These are phyloP conservation scores for Coniochaeta sp. DNA, from an alignment of 2,329 filamentous ascomycete species.

Conservation along the genomic window DNA sequence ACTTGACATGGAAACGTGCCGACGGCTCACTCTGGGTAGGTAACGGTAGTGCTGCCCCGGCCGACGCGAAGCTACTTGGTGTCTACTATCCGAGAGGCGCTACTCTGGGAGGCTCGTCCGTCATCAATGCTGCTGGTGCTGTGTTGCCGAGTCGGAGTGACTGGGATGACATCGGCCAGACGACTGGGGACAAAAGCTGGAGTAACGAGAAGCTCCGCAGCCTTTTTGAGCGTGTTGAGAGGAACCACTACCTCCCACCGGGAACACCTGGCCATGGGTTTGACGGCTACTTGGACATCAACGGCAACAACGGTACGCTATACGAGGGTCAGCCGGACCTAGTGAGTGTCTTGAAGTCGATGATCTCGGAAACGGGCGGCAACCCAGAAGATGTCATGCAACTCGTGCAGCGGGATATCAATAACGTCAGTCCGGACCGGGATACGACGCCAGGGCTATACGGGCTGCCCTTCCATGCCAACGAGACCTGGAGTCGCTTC, in stretches of 20 bases:
- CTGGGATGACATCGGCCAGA: constrained; percentile 18
- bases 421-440: constrained; percentile 11
- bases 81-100: constrained; percentile 30
- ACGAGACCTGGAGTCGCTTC: constrained; percentile 6
- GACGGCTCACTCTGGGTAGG: constrained; percentile 20
- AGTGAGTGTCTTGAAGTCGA: constrained; percentile 10
- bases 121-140: constrained; percentile 23
- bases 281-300: constrained; percentile 17
- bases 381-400: constrained; percentile 8
- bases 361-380: not conserved
- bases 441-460: constrained; percentile 13
- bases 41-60: constrained; percentile 16
- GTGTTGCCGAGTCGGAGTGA: constrained; percentile 25
- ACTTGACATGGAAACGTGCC: constrained; percentile 39
- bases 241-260: constrained; percentile 15
- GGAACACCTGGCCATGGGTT: constrained; percentile 16
- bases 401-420: constrained; percentile 15
- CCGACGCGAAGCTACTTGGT: constrained; percentile 19
- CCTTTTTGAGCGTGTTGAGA: constrained; percentile 16
- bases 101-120: constrained; percentile 28
- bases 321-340: constrained; percentile 10
- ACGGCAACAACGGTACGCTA: constrained; percentile 9
- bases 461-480: constrained; percentile 6
- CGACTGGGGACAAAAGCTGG: constrained; percentile 14
- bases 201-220: not conserved